These are phyloP conservation scores for Alternaria brassicicola DNA, from an alignment of 2,329 filamentous ascomycete genomes.

Conservation along the genomic window DNA sequence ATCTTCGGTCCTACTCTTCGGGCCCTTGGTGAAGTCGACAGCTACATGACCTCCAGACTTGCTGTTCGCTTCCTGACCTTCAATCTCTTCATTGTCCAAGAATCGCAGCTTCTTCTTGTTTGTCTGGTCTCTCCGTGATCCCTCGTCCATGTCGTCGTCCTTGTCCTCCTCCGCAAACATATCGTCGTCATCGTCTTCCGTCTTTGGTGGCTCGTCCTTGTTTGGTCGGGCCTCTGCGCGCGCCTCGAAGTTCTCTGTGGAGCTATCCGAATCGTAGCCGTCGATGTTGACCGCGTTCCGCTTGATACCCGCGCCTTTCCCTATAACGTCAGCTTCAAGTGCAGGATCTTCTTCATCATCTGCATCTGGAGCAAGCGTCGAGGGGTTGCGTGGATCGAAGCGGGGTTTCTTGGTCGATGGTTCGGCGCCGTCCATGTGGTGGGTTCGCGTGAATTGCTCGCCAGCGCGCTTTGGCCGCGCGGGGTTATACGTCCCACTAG, in stretches of 20 bases:
- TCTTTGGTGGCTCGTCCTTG: constrained; percentile 52
- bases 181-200: constrained; percentile 65
- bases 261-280: constrained; percentile 92
- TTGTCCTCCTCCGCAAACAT: constrained; percentile 81
- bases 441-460: constrained; percentile 78
- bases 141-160: constrained; percentile 60
- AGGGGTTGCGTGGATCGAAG: constrained; percentile 95
- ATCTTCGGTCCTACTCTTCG: constrained; percentile 59
- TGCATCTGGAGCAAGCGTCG: constrained; percentile 83
- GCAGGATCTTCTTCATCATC: constrained; percentile 76
- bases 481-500: constrained; percentile 50
- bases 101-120: constrained; percentile 69
- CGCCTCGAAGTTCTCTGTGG: constrained; percentile 86
- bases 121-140: constrained; percentile 59
- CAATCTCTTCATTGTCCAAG: constrained; percentile 68
- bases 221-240: constrained; percentile 66
- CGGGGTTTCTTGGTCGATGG: constrained; percentile 75
- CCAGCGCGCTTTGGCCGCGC: constrained; percentile 82
- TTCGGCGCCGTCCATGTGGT: constrained; percentile 66
- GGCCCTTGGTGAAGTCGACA: constrained; percentile 59
- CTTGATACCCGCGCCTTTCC: constrained; percentile 74
- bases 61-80: constrained; percentile 77
- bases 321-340: constrained; percentile 91
- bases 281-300: constrained; percentile 95
- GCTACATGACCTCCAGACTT: constrained; percentile 73